Evolutionary conservation across 2,329 filamentous ascomycete genomes (phyloP), one percentile per base, ranked within the genome.

Genomic region (Cylindrodendrum hubeiense): DNA sequence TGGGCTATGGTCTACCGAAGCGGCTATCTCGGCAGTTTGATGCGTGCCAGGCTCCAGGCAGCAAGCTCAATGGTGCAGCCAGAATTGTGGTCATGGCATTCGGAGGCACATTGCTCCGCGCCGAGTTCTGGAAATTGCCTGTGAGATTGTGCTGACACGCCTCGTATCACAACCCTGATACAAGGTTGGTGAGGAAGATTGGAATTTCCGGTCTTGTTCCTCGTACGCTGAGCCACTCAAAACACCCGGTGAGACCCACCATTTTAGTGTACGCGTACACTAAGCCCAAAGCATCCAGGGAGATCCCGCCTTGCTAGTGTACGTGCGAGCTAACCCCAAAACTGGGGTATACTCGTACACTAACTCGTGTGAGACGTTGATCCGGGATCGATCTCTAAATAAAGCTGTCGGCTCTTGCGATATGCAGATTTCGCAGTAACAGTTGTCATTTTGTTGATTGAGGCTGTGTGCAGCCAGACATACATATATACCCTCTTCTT

Each of bases 281-380:
- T 19, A 41, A 49, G 26, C 33, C 22, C 12, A 4, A 9, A 10
- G 2, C 5, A 0, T 0, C 0, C 4, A 2, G 0, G 0, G 55
- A 66, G 66, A 2, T 0, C 30, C 1, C 0, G 0, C 3, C 21
- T 21, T 51, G 46, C 2, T 0, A 13, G 34, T 19, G 26, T 8
- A 5, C n/a, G 28, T 12, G 22, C 3, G n/a, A 19, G 21, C 58
- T 44, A 15, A 47, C 17, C 26, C 26, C 37, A 39, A 39, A 39
- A 39, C 37, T 39, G 37, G 37, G 15, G 15, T n/a, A 39, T 39
- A 39, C 37, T n/a, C 37, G 37, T 39, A 39, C n/a, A 39, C 37
- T 30, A 22, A 50, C n/a, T n/a, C 5, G 3, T 17, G 37, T 39
- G 37, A 39, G 17, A 37, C 28, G 28, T 9, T 30, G 28, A 30